Conservation (phyloP, 169 alveolate species). For the Babesia bigemina region DNA sequence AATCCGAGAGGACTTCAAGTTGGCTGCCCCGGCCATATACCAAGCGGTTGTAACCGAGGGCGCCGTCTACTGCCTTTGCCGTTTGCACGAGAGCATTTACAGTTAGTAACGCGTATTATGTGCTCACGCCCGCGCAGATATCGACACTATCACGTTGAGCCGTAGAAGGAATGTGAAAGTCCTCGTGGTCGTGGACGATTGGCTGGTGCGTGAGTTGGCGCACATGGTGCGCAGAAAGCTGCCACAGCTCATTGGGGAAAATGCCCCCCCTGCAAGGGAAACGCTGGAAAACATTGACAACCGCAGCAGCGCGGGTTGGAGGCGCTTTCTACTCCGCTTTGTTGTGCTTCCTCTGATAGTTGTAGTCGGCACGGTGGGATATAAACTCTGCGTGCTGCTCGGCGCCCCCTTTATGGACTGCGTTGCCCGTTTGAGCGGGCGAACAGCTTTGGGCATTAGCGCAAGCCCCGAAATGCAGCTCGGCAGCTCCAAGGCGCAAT, state of each 20-base stretch:
- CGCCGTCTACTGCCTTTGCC: slow-evolving; percentile 20
- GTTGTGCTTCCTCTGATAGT: slow-evolving; percentile 25
- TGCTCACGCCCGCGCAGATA: neutral
- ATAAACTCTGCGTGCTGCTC: neutral
- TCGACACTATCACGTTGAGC: slow-evolving; percentile 10
- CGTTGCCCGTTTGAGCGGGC: neutral
- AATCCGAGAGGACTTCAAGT: slow-evolving; percentile 22
- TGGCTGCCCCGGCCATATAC: slow-evolving; percentile 34
- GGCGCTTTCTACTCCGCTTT: slow-evolving; percentile 25
- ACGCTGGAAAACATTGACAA: slow-evolving; percentile 9
- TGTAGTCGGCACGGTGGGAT: neutral
- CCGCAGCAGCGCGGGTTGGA: slow-evolving; percentile 49
- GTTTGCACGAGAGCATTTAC: slow-evolving; percentile 15
- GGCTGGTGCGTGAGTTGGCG: slow-evolving; percentile 16
- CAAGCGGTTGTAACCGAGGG: slow-evolving; percentile 30
- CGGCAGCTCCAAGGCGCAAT: neutral
- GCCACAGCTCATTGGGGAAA: neutral
- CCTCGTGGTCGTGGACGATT: slow-evolving; percentile 30
- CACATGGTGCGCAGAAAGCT: slow-evolving; percentile 2
- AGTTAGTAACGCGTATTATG: slow-evolving; percentile 7
- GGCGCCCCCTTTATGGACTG: neutral
- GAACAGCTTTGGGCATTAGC: neutral
- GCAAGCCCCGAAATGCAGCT: too few relatives aligned
- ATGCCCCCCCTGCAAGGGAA: slow-evolving; percentile 19
- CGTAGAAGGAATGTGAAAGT: slow-evolving; percentile 29